Evolutionary conservation across 2,329 filamentous ascomycete genomes (phyloP), one percentile per base, ranked within the genome.

Genomic region (Aspergillus proliferans): DNA sequence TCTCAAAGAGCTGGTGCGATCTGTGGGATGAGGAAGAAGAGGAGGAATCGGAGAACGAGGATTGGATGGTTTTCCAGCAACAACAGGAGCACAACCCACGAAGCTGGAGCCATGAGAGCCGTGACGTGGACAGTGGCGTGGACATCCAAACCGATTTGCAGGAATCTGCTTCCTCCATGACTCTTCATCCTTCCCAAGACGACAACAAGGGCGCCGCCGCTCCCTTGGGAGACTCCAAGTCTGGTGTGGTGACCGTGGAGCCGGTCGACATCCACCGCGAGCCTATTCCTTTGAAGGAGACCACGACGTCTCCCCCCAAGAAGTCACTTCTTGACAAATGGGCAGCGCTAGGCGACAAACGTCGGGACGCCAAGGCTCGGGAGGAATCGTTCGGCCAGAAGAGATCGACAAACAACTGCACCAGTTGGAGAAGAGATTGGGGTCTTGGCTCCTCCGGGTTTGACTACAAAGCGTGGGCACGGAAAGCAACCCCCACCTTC

Each of bases 1-100:
- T 94, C 43, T 95, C 93, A 49, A 97, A 97, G 85, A 97, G 93
- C 76, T 98, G 93, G 93, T 95, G 91, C 63, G 93, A 98, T 68
- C 83, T 97, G 69, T 96, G 90, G 86, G 92, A 97, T 51, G 92
- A 97, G 68, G 92, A 97, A 47, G 90, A 93, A 39, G 56, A 58
- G 18, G n/a, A n/a, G 36, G 41, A 61, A 62, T 76, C 78, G 33
- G 80, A 85, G 60, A 82, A 79, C 55, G 81, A 85, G 65, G 73
- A 81, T 48, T 71, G 18, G 38, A 40, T 78, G 52, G 74, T 74
- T 5, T 71, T 86, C 22, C 81, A 85, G 70, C 75, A 83, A 55
- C 73, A 76, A 28, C 74, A 72, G 53, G 72, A 74, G 65, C 77
- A 86, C 61, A 88, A 89, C 65, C 81, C 85, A 48, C 80, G 86